Base-by-base conservation (phyloP, 2,329 filamentous ascomycete genomes). In the Stenocarpella maydis region DNA sequence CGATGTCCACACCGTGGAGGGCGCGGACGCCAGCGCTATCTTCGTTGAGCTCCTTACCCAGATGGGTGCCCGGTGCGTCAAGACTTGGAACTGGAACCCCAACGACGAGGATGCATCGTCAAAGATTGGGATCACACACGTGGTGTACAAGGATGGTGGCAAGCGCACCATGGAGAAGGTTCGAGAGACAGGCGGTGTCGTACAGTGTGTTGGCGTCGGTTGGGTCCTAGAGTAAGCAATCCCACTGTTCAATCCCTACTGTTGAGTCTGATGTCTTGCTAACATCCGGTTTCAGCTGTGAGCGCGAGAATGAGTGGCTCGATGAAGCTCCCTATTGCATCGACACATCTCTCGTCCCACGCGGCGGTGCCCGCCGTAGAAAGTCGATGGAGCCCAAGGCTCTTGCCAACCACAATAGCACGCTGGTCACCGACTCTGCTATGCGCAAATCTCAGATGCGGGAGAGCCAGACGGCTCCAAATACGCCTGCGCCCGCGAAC, bases 131-230 rank as follows among this genome's bases (percentile, higher is more conserved):
- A 93, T 97, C 74, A 97, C 94, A 0, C 94, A 97, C 76, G 92
- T 97, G 9, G 89, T 97, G 8, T 97, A 90, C 84, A 97, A 97
- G 78, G 94, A 97, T 76, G 94, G 94, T 54, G 90, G 90, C 50
- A 90, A 91, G 76, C 86, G 91, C 31, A 97, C 94, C 0, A 80
- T 97, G 73, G 91, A 97, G 77, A 97, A 94, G 80, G 91, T 95
- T 8, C 86, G 89, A 69, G 87, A 91, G 74, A 90, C 88, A 47
- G 86, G 87, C 17, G 93, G 93, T 7, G 84, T 92, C 37, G 92
- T 97, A 45, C 90, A 93, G 74, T 97, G 94, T 80, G 93, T 97
- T 67, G 94, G 94, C 61, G 92, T 97, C 55, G 90, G 90, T 73
- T 97, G 94, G 93, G 92, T 96, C 67, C 86, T 97, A 72, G 93